A percentile compares a stretch with the other conserved stretches of the same genome.
Evolutionary conservation across 1,284 basidiomycete species (phyloP).

Genomic region (Leccinum subrobustum): DNA sequence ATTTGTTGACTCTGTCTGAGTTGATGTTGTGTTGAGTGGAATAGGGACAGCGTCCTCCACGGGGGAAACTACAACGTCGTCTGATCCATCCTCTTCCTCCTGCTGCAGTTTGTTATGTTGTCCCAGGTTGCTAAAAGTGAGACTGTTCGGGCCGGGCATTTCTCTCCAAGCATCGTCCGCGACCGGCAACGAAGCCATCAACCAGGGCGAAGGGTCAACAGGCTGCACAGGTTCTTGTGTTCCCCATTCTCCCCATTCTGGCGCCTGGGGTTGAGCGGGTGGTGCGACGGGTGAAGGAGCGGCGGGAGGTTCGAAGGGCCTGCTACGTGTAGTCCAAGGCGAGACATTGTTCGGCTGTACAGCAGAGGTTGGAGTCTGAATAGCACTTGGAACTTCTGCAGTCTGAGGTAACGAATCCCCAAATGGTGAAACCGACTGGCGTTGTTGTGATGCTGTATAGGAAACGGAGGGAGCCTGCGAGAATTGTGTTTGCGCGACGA

Average conservation of each 20-base stretch:
- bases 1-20: constrained; percentile 16
- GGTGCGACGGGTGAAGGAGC: constrained; percentile 23
- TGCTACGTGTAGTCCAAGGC: constrained; percentile 25
- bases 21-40: constrained; percentile 9
- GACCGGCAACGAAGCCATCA: constrained; percentile 42
- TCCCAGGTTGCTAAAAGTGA: constrained; percentile 57
- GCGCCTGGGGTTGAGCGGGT: constrained; percentile 20
- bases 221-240: constrained; percentile 17
- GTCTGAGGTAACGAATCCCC: constrained; percentile 23
- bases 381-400: constrained; percentile 17
- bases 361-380: constrained; percentile 26
- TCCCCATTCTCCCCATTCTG: constrained; percentile 33
- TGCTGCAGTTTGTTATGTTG: constrained; percentile 51
- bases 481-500: constrained; percentile 18
- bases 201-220: constrained; percentile 54
- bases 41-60: constrained; percentile 14
- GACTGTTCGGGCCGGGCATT: constrained; percentile 43
- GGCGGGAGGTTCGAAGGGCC: constrained; percentile 26
- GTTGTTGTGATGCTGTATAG: constrained; percentile 25
- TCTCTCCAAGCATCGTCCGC: constrained; percentile 49
- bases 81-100: constrained; percentile 21
- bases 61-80: constrained; percentile 11
- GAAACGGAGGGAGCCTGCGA: constrained; percentile 32
- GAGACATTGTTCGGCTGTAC: constrained; percentile 22
- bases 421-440: constrained; percentile 23